Conservation (phyloP, 805 yeast species). For the Diddensiella santjacobensis region DNA sequence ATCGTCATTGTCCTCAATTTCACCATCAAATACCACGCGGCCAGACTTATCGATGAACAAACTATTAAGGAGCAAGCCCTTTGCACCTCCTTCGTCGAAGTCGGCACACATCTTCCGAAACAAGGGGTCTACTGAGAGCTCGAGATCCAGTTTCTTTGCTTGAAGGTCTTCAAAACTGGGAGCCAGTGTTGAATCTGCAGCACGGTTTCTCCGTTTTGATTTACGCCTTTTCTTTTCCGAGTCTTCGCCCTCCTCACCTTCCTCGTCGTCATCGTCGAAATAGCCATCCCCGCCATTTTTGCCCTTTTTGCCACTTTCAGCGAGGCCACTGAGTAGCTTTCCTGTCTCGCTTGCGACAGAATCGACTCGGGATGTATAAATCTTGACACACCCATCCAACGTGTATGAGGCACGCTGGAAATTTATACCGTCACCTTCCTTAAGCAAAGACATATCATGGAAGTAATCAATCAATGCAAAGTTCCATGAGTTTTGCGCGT, state of each 20-base stretch:
- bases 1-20: constrained; percentile 36
- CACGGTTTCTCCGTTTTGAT: constrained; percentile 17
- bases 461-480: constrained; percentile 89
- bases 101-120: constrained; percentile 43
- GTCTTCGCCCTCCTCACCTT: constrained; percentile 20
- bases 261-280: constrained; percentile 38
- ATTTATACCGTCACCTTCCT: constrained; percentile 75
- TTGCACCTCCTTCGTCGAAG: constrained; percentile 43
- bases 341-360: constrained; percentile 91
- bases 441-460: constrained; percentile 70
- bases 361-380: constrained; percentile 86
- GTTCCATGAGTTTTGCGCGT: constrained; percentile 82
- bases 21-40: constrained; percentile 64
- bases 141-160: constrained; percentile 35
- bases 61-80: constrained; percentile 46
- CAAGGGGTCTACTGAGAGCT: constrained; percentile 39
- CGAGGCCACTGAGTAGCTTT: constrained; percentile 69
- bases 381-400: constrained; percentile 90
- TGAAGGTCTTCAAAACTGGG: constrained; percentile 29
- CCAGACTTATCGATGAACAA: constrained; percentile 47
- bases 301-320: constrained; percentile 34
- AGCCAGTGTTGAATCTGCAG: constrained; percentile 32
- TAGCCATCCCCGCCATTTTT: constrained; percentile 39
- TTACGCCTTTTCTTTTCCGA: constrained; percentile 24
- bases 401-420: constrained; percentile 91